These are phyloP conservation scores for Amanita subjunquillea DNA, from an alignment of 768 basidiomycete species.

Conservation along the genomic window DNA sequence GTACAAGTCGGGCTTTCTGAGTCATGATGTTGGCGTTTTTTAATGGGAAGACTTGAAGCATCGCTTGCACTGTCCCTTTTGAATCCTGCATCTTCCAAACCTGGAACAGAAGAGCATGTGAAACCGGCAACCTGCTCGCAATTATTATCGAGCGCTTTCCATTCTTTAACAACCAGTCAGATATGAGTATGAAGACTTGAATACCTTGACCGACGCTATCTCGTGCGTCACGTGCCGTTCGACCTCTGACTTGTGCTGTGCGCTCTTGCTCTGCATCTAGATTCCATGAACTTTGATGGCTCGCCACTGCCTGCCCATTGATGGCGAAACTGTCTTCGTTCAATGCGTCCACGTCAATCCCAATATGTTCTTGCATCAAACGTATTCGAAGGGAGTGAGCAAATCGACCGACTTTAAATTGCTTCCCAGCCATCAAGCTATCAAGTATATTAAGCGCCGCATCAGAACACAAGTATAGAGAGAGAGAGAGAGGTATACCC, in stretches of 20 bases:
- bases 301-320: conserved; percentile 37
- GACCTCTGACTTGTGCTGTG: conserved; percentile 31
- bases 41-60: too few relatives aligned
- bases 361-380: conserved; percentile 94
- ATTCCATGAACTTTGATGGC: conserved; percentile 59
- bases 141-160: too few relatives aligned
- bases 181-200: neutral
- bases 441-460: neutral
- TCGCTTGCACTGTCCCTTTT: too few relatives aligned
- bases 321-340: conserved; percentile 62
- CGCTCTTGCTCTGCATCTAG: conserved; percentile 58
- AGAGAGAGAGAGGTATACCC: conserved; percentile 36
- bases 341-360: conserved; percentile 86
- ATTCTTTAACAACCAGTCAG: neutral
- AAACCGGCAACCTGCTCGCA: too few relatives aligned
- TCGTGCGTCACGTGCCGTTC: conserved; percentile 24
- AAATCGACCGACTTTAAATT: conserved; percentile 94
- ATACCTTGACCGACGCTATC: conserved; percentile 44
- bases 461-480: neutral
- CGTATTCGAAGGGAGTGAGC: conserved; percentile 90
- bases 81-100: too few relatives aligned
- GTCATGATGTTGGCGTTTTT: too few relatives aligned
- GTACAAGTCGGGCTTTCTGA: too few relatives aligned
- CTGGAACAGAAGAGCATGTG: too few relatives aligned
- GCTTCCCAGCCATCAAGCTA: conserved; percentile 89